Evolutionary conservation across 345 rosid species (phyloP), one percentile per base, ranked within the genome.

Genomic region (Melastoma malabathricum): DNA sequence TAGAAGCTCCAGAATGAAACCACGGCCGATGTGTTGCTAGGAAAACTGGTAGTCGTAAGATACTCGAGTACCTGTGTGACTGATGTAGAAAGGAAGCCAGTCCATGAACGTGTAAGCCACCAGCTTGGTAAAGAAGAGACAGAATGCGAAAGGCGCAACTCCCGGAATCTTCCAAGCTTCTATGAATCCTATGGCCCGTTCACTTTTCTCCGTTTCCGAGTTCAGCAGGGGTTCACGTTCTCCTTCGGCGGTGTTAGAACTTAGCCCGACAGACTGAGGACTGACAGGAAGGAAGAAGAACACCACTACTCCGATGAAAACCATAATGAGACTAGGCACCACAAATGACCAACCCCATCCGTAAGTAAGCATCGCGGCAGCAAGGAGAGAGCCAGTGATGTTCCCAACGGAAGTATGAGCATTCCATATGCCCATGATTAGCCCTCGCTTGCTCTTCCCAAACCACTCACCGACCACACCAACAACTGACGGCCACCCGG

Each of bases 331-430:
- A 60, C 93, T 86, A 9, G 96, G 96, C 50, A 82, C 73, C 43
- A 82, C 86, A 63, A 92, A 82, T 18, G 96, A 87, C 96, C 96
- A 92, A 13, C 93, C 98, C 98, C 98, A 92, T 29, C 95, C 96
- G 50, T 74, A 82, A 46, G 65, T 77, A 70, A 87, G 70, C 55
- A 84, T 48, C 2, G 80, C 83, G 6, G 97, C 62, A 48, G 90
- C 97, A 51, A 92, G 58, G 54, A 92, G 67, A 46, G 97, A 82
- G n/a, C 98, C 95, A 2, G 73, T 55, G 49, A 84, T 92, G 65
- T 84, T 87, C 52, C 98, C 97, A 0, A 92, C 52, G 9, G 97
- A 92, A 1, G 97, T 92, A 47, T 92, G 93, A 58, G 97, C 97
- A 69, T 86, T 87, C 95, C 98, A 87, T 46, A 87, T 77, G 18